phyloP scores from a whole-genome alignment of 345 rosid species.

The Turnera subulata region DNA sequence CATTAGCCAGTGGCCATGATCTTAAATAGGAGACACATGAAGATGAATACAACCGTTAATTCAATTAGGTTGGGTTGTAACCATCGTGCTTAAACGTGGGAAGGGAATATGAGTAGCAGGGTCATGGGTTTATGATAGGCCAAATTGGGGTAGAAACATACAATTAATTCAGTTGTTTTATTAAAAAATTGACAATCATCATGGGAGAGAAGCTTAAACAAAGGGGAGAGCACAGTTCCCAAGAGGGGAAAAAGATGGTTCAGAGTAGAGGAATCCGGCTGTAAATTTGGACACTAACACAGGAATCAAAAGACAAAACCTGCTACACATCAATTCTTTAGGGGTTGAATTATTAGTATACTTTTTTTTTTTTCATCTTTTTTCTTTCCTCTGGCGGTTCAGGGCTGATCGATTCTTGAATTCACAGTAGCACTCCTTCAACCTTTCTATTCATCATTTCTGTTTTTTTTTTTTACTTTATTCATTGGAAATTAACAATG shows the following conservation, averaged over 20 bases:
- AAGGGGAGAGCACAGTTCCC: conserved; percentile 30
- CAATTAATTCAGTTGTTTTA: conserved; percentile 14
- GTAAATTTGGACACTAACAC: conserved; percentile 42
- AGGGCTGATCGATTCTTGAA: too few species aligned
- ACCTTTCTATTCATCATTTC: too few species aligned
- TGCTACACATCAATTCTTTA: conserved; percentile 38
- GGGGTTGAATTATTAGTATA: too few species aligned
- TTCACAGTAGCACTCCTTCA: too few species aligned
- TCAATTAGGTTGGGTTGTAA: conserved; percentile 45
- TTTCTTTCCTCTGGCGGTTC: too few species aligned
- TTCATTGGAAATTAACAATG: too few species aligned
- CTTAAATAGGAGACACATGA: too few species aligned
- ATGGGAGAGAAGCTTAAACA: background rate
- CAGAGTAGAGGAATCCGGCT: conserved; percentile 44
- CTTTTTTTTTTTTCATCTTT: too few species aligned
- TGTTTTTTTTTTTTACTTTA: too few species aligned
- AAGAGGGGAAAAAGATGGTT: conserved; percentile 7
- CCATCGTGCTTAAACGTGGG: conserved; percentile 67
- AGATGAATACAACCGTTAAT: too few species aligned
- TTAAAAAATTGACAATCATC: background rate
- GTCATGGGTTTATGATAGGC: conserved; percentile 17
- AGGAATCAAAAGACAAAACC: conserved; percentile 38
- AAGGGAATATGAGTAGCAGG: conserved; percentile 33
- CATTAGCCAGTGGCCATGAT: background rate
- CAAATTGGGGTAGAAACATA: conserved; percentile 17